Conservation (phyloP, 306 rosid genomes). For the Oxytropis ochrocephala region DNA sequence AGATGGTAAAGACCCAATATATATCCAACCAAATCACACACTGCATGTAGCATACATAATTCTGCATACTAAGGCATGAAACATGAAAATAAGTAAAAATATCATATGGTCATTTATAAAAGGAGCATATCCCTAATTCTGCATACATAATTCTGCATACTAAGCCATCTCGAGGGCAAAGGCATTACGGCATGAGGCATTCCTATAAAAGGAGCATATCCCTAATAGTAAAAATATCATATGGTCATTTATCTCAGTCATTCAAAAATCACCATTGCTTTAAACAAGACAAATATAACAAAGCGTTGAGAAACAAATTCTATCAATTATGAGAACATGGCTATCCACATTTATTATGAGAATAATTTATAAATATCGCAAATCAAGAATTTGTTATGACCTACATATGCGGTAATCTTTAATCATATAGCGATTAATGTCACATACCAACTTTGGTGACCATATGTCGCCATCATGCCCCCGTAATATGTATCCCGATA, state of each 20-base stretch:
- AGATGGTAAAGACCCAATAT: no score
- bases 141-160: no score
- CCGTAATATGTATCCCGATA: slow-evolving; percentile 72
- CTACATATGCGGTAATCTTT: no score
- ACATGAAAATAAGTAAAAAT: no score
- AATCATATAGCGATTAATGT: slow-evolving; percentile 8
- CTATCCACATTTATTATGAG: not conserved
- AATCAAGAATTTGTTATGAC: not conserved
- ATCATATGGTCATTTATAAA: no score
- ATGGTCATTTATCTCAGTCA: no score
- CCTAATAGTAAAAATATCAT: no score
- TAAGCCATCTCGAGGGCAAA: no score
- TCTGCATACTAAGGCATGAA: no score
- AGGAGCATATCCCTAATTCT: no score
- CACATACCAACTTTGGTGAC: slow-evolving; percentile 72
- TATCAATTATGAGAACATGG: not conserved
- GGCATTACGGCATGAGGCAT: slow-evolving; percentile 95
- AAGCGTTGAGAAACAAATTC: not conserved
- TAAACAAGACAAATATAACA: not conserved
- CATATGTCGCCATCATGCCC: slow-evolving; percentile 90
- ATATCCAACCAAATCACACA: no score
- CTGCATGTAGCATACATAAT: no score
- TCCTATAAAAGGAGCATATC: slow-evolving; percentile 84
- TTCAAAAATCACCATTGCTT: not conserved
- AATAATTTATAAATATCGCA: not conserved